Evolutionary conservation across 768 basidiomycete species (phyloP), one percentile per base, ranked within the genome.

Genomic region (Macrolepiota albuminosa): DNA sequence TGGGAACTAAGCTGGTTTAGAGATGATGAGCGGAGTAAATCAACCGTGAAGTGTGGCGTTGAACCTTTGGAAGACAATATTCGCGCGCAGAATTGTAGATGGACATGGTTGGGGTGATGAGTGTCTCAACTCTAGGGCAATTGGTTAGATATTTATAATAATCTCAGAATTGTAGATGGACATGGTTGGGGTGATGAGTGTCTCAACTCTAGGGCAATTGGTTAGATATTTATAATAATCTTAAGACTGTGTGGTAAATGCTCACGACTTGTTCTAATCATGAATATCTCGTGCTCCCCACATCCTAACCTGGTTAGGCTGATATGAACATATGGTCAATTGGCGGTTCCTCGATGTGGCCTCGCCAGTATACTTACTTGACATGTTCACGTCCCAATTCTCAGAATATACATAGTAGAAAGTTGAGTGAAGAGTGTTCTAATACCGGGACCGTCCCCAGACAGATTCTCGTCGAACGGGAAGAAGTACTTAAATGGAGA

Each of bases 1-100:
- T 62, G 62, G 0, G 70, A 66, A 5, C 67, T 69, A 47, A 53
- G 50, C 66, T 67, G n/a, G 43, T 34, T 21, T 31, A 10, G 31
- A 21, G 16, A 34, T 4, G 6, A 11, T 42, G 29, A 53, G 11
- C 34, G 2, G 37, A 11, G 8, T 50, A 10, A 18, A 21, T n/a
- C 11, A 6, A 34, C 14, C 13, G 6, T 33, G 10, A 43, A n/a
- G 14, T 43, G 40, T 43, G 10, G 13, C n/a, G 31, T n/a, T 6
- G 16, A 26, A 61, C 65, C 57, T 66, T 52, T 10, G 65, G 33
- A 11, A 67, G 53, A 58, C 50, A 34, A 49, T 64, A 67, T 60
- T 67, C 61, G 33, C 56, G 61, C 13, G 62, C 58, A 49, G 57
- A 53, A 13, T 48, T 37, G 31, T 56, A 51, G 18, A 63, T 51